Conservation (phyloP, 805 yeast genomes). For the Nakazawaea peltata region DNA sequence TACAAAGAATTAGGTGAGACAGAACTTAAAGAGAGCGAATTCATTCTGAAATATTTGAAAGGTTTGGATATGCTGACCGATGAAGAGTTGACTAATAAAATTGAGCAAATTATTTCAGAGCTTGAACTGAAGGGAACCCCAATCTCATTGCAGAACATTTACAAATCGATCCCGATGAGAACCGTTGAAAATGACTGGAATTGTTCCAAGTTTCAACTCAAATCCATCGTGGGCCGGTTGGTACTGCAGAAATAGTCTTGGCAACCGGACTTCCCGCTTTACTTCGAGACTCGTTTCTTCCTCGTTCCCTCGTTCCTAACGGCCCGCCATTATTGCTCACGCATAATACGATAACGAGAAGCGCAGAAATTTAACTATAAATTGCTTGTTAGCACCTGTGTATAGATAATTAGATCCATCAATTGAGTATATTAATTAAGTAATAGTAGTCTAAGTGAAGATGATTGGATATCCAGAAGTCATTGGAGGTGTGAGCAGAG, state of each 20-base stretch:
- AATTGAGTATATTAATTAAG: background rate
- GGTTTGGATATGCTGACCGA: constrained; percentile 28
- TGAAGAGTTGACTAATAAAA: constrained; percentile 24
- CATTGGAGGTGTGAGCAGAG: constrained; percentile 30
- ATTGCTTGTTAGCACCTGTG: background rate
- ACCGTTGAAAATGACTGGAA: constrained; percentile 25
- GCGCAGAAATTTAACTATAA: background rate
- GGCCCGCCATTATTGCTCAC: no score
- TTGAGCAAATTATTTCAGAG: constrained; percentile 20
- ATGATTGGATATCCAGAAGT: constrained; percentile 30
- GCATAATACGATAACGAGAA: no score
- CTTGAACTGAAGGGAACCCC: constrained; percentile 17
- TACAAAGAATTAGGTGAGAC: constrained; percentile 27
- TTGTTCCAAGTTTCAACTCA: constrained; percentile 23
- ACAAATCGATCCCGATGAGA: constrained; percentile 27
- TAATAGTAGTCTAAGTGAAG: no score
- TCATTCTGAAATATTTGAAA: constrained; percentile 25
- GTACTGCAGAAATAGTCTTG: no score
- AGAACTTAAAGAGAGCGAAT: constrained; percentile 29
- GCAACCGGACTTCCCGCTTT: no score
- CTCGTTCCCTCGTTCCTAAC: no score
- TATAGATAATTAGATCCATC: background rate
- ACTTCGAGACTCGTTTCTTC: no score
- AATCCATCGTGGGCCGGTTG: constrained; percentile 11
- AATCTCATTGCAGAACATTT: constrained; percentile 18